These are phyloP conservation scores for Lentinula novae-zelandiae DNA, from an alignment of 1,284 basidiomycete species.

Conservation along the genomic window DNA sequence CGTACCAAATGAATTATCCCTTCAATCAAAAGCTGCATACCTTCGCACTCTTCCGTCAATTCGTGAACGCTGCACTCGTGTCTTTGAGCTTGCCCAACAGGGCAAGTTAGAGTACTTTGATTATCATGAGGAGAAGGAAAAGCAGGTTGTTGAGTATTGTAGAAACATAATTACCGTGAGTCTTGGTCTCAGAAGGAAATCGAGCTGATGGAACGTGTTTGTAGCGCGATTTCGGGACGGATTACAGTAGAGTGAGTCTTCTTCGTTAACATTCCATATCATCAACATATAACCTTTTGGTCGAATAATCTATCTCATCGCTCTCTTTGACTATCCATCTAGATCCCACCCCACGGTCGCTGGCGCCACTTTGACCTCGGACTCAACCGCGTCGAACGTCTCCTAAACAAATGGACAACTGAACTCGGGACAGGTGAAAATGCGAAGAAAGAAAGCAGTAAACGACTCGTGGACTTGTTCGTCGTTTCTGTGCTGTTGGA, in stretches of 20 bases:
- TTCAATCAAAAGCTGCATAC: constrained; percentile 56
- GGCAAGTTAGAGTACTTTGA: constrained; percentile 83
- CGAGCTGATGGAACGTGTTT: constrained; percentile 4
- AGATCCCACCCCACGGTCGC: constrained; percentile 90
- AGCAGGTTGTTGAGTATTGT: constrained; percentile 77
- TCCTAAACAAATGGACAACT: constrained; percentile 48
- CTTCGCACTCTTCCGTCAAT: constrained; percentile 87
- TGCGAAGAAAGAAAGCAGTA: constrained; percentile 68
- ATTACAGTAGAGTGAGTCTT: constrained; percentile 53
- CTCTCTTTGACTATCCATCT: not conserved
- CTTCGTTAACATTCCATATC: not conserved
- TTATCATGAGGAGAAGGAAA: constrained; percentile 76
- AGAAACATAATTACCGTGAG: constrained; percentile 57
- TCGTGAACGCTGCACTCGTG: constrained; percentile 77
- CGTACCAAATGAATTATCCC: constrained; percentile 17
- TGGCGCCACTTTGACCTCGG: constrained; percentile 87
- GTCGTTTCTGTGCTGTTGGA: constrained; percentile 92
- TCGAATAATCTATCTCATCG: not conserved
- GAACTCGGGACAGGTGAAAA: constrained; percentile 27
- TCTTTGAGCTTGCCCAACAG: constrained; percentile 73
- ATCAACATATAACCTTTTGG: too few species aligned
- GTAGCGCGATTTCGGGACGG: constrained; percentile 79
- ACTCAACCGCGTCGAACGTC: constrained; percentile 54
- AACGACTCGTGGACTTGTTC: constrained; percentile 85
- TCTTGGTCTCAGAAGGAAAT: not conserved